A percentile compares a stretch with the other conserved stretches of the same genome.
Conservation (phyloP, 116 monocot genomes). For the Cymodocea nodosa region DNA sequence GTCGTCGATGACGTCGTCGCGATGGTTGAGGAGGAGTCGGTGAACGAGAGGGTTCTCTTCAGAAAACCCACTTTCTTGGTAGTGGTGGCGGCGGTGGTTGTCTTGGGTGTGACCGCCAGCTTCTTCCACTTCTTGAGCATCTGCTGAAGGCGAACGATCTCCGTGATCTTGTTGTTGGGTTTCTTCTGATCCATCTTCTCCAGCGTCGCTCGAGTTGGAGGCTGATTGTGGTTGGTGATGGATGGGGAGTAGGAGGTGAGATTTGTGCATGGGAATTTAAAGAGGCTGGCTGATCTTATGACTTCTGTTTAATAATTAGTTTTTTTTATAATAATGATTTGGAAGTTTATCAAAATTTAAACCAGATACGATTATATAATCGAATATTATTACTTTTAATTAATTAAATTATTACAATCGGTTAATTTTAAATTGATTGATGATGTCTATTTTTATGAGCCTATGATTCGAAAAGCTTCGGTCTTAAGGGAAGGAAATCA, state of each 20-base stretch:
- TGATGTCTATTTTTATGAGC: background rate
- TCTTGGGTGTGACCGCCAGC: constrained; percentile 35
- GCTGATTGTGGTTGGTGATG: background rate
- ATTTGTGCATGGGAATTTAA: background rate
- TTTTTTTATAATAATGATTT: no score
- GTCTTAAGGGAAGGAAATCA: no score
- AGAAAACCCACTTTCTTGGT: constrained; percentile 25
- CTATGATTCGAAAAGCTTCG: background rate
- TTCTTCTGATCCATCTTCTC: constrained; percentile 2
- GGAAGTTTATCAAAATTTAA: no score
- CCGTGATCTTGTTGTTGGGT: constrained; percentile 51
- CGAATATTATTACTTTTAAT: no score
- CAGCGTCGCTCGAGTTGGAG: background rate
- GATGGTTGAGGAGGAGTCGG: constrained; percentile 12
- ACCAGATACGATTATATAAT: no score
- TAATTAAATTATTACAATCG: no score
- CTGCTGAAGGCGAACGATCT: constrained; percentile 51
- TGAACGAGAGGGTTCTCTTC: constrained; percentile 53
- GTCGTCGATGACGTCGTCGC: constrained; percentile 9
- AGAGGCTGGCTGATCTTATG: background rate
- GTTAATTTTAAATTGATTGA: background rate
- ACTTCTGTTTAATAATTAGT: background rate
- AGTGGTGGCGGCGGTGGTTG: constrained; percentile 2
- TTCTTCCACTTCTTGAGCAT: constrained; percentile 75
- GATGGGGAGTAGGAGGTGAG: background rate